A percentile compares a stretch with the other conserved stretches of the same genome.
Evolutionary conservation across 176 grass and related monocot species (phyloP).

Genomic region (Miscanthus lutarioriparius): DNA sequence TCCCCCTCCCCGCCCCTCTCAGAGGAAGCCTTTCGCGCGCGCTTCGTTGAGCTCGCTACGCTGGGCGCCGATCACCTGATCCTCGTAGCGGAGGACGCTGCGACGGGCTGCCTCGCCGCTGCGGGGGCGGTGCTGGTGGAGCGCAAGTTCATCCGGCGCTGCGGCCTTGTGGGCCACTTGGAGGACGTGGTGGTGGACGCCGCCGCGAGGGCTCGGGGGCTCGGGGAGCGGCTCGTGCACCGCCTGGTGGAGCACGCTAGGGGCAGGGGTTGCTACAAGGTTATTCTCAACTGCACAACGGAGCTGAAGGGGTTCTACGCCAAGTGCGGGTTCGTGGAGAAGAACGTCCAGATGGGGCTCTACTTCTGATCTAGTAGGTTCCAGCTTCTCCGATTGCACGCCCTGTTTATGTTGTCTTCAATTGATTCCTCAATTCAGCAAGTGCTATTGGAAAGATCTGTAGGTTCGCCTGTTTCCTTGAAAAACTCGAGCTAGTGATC

Average conservation of each 20-base stretch:
- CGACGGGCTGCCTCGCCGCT: slow-evolving; percentile 40
- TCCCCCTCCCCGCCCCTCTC: slow-evolving; percentile 47
- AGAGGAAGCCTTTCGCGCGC: slow-evolving; percentile 43
- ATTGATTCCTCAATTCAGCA: slow-evolving; percentile 13
- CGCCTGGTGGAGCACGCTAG: slow-evolving; percentile 69
- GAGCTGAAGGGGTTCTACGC: slow-evolving; percentile 76
- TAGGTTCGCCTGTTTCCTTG: background rate
- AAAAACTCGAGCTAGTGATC: slow-evolving; percentile 12
- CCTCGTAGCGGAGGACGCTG: slow-evolving; percentile 55
- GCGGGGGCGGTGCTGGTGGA: slow-evolving; percentile 66
- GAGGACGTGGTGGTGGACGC: slow-evolving; percentile 83
- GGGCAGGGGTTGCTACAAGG: slow-evolving; percentile 74
- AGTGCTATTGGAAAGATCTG: background rate
- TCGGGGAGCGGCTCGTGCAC: slow-evolving; percentile 61
- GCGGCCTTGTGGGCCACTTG: slow-evolving; percentile 67
- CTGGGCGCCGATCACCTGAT: slow-evolving; percentile 76
- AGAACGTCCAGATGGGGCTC: slow-evolving; percentile 85
- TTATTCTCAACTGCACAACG: slow-evolving; percentile 69
- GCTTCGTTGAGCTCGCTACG: slow-evolving; percentile 61
- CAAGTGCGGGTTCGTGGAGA: slow-evolving; percentile 78
- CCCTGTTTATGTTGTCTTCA: background rate
- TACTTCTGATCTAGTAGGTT: slow-evolving; percentile 77
- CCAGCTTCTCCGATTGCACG: slow-evolving; percentile 20
- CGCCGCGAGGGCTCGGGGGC: slow-evolving; percentile 44
- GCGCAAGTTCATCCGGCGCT: slow-evolving; percentile 75